Evolutionary conservation across 139 green algal species (phyloP).

Genomic region (Limnomonas spitsbergensis): DNA sequence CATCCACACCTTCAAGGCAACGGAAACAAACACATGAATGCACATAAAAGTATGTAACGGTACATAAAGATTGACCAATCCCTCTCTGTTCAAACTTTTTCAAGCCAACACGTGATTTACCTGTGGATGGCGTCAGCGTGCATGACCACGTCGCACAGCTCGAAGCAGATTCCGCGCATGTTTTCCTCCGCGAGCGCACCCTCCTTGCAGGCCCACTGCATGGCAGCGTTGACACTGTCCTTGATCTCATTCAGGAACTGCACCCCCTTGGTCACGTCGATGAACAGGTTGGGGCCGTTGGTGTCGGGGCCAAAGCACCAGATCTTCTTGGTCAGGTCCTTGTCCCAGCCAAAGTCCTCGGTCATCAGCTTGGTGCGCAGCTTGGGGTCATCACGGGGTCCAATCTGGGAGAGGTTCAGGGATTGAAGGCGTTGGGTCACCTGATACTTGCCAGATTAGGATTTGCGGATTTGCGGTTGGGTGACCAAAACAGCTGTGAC

Average conservation of each 20-base stretch:
- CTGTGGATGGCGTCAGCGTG: constrained; percentile 98
- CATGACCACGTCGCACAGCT: constrained; percentile 93
- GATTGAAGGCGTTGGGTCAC: too few species aligned
- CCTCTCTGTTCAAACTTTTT: too few species aligned
- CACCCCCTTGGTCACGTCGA: constrained; percentile 98
- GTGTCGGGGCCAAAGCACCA: constrained; percentile 99
- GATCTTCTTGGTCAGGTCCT: constrained; percentile 99
- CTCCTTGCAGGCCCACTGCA: constrained; percentile 99
- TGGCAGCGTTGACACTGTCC: constrained; percentile 90
- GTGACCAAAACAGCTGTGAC: too few species aligned
- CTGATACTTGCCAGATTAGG: too few species aligned
- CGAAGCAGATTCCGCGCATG: constrained; percentile 95
- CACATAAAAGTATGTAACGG: too few species aligned
- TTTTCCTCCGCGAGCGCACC: constrained; percentile 97
- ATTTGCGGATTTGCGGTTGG: too few species aligned
- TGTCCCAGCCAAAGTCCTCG: constrained; percentile 98
- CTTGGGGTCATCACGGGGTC: constrained; percentile 90
- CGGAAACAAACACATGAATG: too few species aligned
- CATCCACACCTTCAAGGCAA: too few species aligned
- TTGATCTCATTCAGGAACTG: constrained; percentile 99
- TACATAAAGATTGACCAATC: too few species aligned
- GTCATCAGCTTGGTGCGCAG: constrained; percentile 82
- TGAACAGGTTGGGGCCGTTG: constrained; percentile 93
- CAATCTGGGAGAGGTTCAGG: constrained; percentile 49
- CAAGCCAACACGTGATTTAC: too few species aligned